Evolutionary conservation across 2,329 filamentous ascomycete genomes (phyloP).

Genomic region (Capronia americana): DNA sequence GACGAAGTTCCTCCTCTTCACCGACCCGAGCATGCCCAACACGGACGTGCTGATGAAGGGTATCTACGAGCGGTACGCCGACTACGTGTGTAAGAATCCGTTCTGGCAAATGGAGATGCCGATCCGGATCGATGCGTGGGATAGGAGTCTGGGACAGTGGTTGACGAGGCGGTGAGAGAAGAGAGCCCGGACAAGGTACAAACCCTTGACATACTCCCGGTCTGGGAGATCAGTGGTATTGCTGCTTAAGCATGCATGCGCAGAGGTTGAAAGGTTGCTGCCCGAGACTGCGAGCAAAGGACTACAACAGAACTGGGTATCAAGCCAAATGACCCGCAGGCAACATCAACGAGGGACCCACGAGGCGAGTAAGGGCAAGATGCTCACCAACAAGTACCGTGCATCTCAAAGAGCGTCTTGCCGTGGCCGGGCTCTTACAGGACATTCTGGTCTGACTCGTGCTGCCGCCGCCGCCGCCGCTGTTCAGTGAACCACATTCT

Average conservation of each 20-base stretch:
- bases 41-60: constrained; percentile 81
- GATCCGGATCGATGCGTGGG: constrained; percentile 91
- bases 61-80: constrained; percentile 93
- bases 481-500: not conserved
- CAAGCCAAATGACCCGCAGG: not conserved
- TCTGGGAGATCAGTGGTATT: not conserved
- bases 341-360: not conserved
- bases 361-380: not conserved
- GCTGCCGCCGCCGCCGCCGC: too few relatives aligned
- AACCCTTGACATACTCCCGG: not conserved
- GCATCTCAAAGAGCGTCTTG: not conserved
- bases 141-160: constrained; percentile 81
- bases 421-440: not conserved
- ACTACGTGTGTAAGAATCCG: constrained; percentile 99
- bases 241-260: not conserved
- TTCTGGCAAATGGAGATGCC: constrained; percentile 99
- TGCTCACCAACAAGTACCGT: not conserved
- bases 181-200: not conserved
- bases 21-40: constrained; percentile 85
- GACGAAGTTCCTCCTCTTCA: constrained; percentile 94
- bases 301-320: not conserved
- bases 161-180: constrained; percentile 62
- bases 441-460: not conserved
- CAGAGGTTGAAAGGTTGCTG: not conserved
- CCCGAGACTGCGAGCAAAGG: not conserved